Conservation (phyloP, 352 stramenopile genomes). For the Phytophthora pluvialis region DNA sequence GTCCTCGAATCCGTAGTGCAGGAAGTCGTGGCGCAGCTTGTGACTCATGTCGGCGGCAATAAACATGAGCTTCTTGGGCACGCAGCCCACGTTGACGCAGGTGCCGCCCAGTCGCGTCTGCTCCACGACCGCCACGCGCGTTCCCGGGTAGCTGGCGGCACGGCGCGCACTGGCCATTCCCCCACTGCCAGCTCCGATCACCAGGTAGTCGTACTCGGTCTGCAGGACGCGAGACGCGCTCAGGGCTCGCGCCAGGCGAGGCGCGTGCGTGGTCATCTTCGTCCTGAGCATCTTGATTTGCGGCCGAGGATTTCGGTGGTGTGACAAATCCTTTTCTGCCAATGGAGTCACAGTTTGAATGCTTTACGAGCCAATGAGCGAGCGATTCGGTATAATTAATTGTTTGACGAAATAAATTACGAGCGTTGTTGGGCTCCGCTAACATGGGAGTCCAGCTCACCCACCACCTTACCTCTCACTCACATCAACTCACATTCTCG, state of each 20-base stretch:
- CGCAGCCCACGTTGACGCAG: conserved; percentile 99
- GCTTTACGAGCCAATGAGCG: conserved; percentile 21
- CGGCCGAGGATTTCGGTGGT: conserved; percentile 15
- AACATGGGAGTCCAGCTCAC: neutral
- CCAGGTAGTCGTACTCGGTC: conserved; percentile 84
- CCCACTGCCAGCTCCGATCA: conserved; percentile 92
- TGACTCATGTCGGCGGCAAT: conserved; percentile 73
- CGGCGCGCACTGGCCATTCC: conserved; percentile 94
- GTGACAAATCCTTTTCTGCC: conserved; percentile 16
- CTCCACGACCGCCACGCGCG: conserved; percentile 96
- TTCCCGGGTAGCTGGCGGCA: conserved; percentile 83
- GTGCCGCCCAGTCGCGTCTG: conserved; percentile 92
- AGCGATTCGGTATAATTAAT: conserved; percentile 24
- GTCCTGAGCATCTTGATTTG: conserved; percentile 29
- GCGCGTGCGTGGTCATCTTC: conserved; percentile 10
- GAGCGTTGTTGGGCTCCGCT: neutral
- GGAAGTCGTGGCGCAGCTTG: conserved; percentile 54
- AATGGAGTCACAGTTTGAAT: neutral
- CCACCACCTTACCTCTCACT: neutral
- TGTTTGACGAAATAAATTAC: conserved; percentile 34
- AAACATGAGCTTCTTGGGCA: conserved; percentile 99
- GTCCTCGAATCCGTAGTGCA: conserved; percentile 69
- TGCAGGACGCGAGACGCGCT: conserved; percentile 17
- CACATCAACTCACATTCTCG: conserved; percentile 19
- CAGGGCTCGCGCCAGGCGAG: conserved; percentile 24